Percentiles rank a stretch among this genome's conserved stretches.
Evolutionary conservation across 177 flowering plant species (phyloP).

Genomic region (Vitis hybrid): DNA sequence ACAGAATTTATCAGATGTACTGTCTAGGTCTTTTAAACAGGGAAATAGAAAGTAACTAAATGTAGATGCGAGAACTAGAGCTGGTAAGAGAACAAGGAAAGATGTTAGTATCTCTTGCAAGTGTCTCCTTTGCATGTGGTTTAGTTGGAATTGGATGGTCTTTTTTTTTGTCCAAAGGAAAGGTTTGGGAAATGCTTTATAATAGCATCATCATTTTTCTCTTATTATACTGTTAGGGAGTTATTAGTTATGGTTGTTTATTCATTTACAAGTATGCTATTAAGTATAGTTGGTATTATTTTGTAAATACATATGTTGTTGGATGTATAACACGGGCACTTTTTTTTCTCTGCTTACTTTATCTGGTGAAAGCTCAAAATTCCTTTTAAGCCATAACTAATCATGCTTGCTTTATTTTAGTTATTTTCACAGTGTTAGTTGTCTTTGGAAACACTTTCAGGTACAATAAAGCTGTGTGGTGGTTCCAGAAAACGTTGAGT

Average conservation of each 20-base stretch:
- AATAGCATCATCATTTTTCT: no score
- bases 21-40: background rate
- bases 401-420: background rate
- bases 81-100: no score
- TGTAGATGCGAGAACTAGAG: background rate
- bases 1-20: background rate
- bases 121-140: no score
- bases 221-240: no score
- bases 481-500: conserved; percentile 90
- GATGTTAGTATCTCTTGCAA: no score
- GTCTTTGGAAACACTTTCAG: conserved; percentile 37
- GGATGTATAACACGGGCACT: background rate
- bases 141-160: no score
- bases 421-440: background rate
- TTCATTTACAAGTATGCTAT: background rate
- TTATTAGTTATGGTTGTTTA: no score
- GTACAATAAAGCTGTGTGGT: conserved; percentile 78
- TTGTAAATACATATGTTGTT: background rate
- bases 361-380: background rate
- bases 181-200: no score
- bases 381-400: background rate
- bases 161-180: no score
- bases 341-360: background rate
- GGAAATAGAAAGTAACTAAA: background rate
- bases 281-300: background rate